A percentile compares a stretch with the other conserved stretches of the same genome.
phyloP scores from a whole-genome alignment of 2,329 filamentous ascomycete genomes.

The Nannizzia gypsea region DNA sequence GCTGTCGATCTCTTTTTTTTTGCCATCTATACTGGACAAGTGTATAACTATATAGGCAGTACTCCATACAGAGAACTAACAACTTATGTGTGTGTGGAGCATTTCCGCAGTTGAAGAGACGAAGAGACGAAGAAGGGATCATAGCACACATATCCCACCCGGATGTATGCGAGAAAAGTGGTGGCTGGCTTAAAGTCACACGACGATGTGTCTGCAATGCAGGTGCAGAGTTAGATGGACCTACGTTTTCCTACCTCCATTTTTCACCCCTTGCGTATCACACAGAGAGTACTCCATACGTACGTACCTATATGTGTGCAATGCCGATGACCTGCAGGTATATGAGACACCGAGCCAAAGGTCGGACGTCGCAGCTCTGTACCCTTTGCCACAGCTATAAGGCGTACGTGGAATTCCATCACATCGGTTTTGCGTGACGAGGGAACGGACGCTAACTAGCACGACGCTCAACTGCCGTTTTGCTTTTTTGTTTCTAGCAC shows the following conservation, averaged over 20 bases:
- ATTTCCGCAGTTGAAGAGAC: neutral
- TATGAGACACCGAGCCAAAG: neutral
- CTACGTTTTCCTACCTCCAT: neutral
- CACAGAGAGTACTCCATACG: neutral
- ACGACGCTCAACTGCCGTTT: neutral
- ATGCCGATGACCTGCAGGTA: neutral
- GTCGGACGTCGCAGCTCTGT: neutral
- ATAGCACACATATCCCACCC: neutral
- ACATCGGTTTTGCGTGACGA: conserved; percentile 2
- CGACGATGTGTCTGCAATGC: conserved; percentile 1
- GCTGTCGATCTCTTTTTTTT: conserved; percentile 3
- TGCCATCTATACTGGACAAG: neutral
- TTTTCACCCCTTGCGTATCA: no score
- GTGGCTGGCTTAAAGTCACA: neutral
- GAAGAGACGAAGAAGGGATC: neutral
- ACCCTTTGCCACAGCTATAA: neutral
- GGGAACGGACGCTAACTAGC: neutral
- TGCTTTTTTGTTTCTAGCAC: neutral
- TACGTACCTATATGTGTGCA: neutral
- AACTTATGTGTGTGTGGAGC: conserved; percentile 1
- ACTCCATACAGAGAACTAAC: neutral
- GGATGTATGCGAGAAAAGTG: neutral
- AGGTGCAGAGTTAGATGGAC: neutral
- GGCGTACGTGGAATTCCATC: conserved; percentile 1
- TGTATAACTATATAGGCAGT: neutral